Conservation (phyloP, 2,329 filamentous ascomycete species). For the Sarocladium kiliense region DNA sequence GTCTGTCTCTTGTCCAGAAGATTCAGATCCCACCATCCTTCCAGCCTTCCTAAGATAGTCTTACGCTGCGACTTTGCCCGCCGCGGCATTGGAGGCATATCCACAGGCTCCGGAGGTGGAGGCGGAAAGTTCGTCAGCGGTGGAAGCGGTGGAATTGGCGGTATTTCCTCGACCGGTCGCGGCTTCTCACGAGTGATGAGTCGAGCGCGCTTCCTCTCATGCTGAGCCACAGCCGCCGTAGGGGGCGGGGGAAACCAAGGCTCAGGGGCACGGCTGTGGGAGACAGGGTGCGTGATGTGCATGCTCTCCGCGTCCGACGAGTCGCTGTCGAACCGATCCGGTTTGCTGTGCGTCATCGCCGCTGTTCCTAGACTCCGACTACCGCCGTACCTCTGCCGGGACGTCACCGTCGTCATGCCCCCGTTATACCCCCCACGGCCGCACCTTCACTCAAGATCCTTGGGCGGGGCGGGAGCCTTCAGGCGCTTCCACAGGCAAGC, state of each 20-base stretch:
- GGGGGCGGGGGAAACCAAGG: constrained; percentile 29
- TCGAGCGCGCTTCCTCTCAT: constrained; percentile 17
- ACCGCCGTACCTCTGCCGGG: constrained; percentile 10
- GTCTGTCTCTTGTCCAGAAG: constrained; percentile 40
- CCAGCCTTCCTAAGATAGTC: constrained; percentile 42
- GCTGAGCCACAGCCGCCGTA: constrained; percentile 24
- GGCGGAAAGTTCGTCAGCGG: constrained; percentile 13
- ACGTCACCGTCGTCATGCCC: constrained; percentile 18
- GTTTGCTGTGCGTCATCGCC: constrained; percentile 23
- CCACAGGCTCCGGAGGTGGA: constrained; percentile 14
- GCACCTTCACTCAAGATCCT: constrained; percentile 48
- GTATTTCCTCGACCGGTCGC: constrained; percentile 22
- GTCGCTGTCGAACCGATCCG: constrained; percentile 26
- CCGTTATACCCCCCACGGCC: constrained; percentile 30
- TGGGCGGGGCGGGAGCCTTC: constrained; percentile 36
- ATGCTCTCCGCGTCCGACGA: constrained; percentile 17
- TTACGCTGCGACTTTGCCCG: constrained; percentile 32
- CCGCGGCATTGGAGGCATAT: constrained; percentile 14
- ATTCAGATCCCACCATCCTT: constrained; percentile 52
- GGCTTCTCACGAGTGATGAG: constrained; percentile 16
- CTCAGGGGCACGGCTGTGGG: constrained; percentile 12
- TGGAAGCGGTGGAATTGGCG: constrained; percentile 20
- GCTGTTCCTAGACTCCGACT: constrained; percentile 31
- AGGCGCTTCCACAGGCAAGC: constrained; percentile 58
- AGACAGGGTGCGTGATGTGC: constrained; percentile 16